Percentiles rank a stretch among this genome's conserved stretches.
These are phyloP conservation scores for Pyrenula aspistea DNA, from an alignment of 495 filamentous ascomycete genomes.

Conservation along the genomic window DNA sequence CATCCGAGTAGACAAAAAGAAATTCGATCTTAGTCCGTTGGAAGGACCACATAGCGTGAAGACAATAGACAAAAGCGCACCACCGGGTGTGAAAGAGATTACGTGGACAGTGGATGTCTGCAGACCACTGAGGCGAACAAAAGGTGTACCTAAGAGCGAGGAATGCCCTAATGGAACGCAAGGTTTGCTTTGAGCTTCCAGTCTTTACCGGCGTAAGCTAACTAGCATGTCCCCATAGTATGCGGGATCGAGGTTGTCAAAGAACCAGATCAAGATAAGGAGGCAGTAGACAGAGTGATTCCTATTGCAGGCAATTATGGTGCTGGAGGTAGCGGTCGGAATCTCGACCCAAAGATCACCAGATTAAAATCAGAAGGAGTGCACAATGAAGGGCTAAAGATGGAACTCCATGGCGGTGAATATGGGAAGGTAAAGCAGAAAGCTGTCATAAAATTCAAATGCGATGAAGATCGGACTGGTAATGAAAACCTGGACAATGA, in stretches of 20 bases:
- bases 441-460: slow-evolving; percentile 76
- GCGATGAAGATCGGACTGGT: slow-evolving; percentile 56
- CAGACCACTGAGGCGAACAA: slow-evolving; percentile 42
- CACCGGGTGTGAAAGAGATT: slow-evolving; percentile 44
- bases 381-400: slow-evolving; percentile 52
- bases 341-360: slow-evolving; percentile 48
- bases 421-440: slow-evolving; percentile 35
- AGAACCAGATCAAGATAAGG: not conserved
- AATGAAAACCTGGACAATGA: slow-evolving; percentile 46
- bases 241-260: not conserved
- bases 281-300: not conserved
- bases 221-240: slow-evolving; percentile 2
- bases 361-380: slow-evolving; percentile 51
- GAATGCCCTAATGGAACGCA: slow-evolving; percentile 50
- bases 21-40: slow-evolving; percentile 55
- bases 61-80: slow-evolving; percentile 32
- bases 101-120: slow-evolving; percentile 90
- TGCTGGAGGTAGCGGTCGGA: slow-evolving; percentile 31
- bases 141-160: slow-evolving; percentile 30
- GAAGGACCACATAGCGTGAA: slow-evolving; percentile 67
- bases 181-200: slow-evolving; percentile 28
- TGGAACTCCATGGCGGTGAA: slow-evolving; percentile 58
- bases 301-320: slow-evolving; percentile 64
- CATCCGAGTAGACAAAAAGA: slow-evolving; percentile 40
- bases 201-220: slow-evolving; percentile 4